A percentile compares a stretch with the other conserved stretches of the same genome.
phyloP scores from a whole-genome alignment of 345 rosid genomes.

The Mercurialis annua region DNA sequence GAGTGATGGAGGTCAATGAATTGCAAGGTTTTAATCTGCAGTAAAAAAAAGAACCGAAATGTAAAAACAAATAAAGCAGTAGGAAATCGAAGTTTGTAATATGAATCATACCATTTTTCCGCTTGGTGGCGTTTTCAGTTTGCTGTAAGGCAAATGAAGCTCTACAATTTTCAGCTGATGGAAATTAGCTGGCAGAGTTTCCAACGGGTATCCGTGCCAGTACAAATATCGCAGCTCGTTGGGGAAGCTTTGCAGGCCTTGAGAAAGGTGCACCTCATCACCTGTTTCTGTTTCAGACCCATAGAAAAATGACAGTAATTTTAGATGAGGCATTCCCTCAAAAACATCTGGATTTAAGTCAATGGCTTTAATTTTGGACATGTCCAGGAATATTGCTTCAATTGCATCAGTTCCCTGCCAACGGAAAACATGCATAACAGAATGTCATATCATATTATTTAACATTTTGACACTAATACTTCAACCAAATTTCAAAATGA shows the following conservation, averaged over 20 bases:
- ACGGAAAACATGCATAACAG: no score
- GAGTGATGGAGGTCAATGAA: not conserved
- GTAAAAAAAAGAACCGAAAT: not conserved
- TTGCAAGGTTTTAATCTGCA: not conserved
- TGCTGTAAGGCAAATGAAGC: no score
- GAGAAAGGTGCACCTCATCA: not conserved
- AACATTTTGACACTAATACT: no score
- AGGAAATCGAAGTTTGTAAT: no score
- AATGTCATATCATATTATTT: no score
- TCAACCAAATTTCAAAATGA: not conserved
- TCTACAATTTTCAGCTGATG: conserved; percentile 2
- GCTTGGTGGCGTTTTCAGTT: no score
- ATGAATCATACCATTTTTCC: no score
- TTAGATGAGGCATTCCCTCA: not conserved
- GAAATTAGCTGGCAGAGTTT: conserved; percentile 13
- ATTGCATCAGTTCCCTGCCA: no score
- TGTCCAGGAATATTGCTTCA: not conserved
- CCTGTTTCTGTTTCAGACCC: no score
- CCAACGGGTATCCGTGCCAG: conserved; percentile 6
- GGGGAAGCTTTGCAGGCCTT: conserved; percentile 7
- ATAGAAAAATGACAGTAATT: not conserved
- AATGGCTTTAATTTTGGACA: not conserved
- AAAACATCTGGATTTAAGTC: conserved; percentile 5
- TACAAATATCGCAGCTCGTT: conserved; percentile 5
- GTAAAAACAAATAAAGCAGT: not conserved